Conservation (phyloP, 495 filamentous ascomycete species). For the Penicillium antarcticum region DNA sequence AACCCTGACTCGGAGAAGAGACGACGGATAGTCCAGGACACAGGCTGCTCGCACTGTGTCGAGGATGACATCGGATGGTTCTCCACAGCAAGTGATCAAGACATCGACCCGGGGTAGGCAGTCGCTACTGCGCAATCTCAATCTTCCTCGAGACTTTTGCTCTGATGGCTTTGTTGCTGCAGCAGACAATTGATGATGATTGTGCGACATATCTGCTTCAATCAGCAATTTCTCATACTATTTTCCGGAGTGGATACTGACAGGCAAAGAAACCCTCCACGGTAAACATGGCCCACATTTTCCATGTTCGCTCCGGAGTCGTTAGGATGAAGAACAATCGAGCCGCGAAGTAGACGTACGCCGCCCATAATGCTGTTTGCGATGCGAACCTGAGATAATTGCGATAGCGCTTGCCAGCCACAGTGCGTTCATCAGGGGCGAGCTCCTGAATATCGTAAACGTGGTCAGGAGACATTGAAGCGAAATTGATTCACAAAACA, state of each 20-base stretch:
- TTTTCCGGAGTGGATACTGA: slow-evolving; percentile 4
- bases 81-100: slow-evolving; percentile 47
- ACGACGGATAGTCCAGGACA: slow-evolving; percentile 44
- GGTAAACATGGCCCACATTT: slow-evolving; percentile 28
- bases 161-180: slow-evolving; percentile 9
- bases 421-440: slow-evolving; percentile 13
- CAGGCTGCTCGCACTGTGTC: slow-evolving; percentile 50
- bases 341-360: slow-evolving; percentile 19
- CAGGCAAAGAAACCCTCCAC: slow-evolving; percentile 28
- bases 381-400: slow-evolving; percentile 20
- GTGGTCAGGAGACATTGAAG: slow-evolving; percentile 12
- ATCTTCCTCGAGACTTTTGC: slow-evolving; percentile 12
- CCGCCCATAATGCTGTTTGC: slow-evolving; percentile 19
- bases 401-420: slow-evolving; percentile 17
- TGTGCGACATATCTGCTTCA: slow-evolving; percentile 18
- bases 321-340: slow-evolving; percentile 16
- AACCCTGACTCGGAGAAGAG: slow-evolving; percentile 44
- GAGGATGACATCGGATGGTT: slow-evolving; percentile 47
- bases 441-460: slow-evolving; percentile 24
- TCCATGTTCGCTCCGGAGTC: slow-evolving; percentile 17
- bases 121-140: slow-evolving; percentile 19
- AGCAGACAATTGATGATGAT: slow-evolving; percentile 26
- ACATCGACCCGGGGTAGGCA: slow-evolving; percentile 44
- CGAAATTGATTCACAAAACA: not conserved
- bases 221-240: not conserved